These are phyloP conservation scores for Ceratopteris richardii DNA, from an alignment of 75 land plant species.

Conservation along the genomic window DNA sequence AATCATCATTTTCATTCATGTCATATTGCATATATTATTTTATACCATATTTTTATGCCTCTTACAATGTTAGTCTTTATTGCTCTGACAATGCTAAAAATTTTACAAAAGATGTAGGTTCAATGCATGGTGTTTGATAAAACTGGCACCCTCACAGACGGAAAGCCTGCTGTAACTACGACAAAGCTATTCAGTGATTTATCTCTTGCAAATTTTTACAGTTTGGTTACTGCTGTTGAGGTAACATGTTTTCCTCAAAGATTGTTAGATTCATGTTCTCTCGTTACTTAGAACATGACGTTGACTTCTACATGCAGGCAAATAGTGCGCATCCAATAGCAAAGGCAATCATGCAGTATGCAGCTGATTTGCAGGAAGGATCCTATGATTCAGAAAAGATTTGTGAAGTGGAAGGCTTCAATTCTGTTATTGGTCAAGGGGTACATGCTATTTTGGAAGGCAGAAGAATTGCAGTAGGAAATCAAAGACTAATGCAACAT, in stretches of 20 bases:
- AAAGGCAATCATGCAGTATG: constrained; percentile 70
- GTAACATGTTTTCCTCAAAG: constrained; percentile 11
- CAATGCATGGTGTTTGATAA: constrained; percentile 87
- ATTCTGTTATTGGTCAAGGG: constrained; percentile 59
- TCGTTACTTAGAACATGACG: neutral
- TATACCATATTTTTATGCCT: no score
- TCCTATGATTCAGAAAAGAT: constrained; percentile 11
- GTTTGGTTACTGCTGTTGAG: constrained; percentile 62
- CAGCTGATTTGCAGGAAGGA: constrained; percentile 35
- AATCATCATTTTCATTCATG: neutral
- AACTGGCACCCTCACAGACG: constrained; percentile 86
- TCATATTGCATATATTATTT: no score
- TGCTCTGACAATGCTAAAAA: no score
- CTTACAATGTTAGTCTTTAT: no score
- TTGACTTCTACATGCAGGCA: constrained; percentile 21
- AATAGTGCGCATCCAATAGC: constrained; percentile 86
- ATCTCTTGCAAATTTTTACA: constrained; percentile 53
- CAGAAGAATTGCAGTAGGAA: constrained; percentile 51
- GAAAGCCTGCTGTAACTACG: constrained; percentile 72
- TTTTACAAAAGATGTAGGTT: neutral
- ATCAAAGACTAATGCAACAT: constrained; percentile 55
- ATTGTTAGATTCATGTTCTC: neutral
- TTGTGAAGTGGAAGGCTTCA: constrained; percentile 43
- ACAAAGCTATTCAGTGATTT: constrained; percentile 46
- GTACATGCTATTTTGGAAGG: constrained; percentile 43